Conservation (phyloP, 83 land plant genomes). For the Thuja plicata region DNA sequence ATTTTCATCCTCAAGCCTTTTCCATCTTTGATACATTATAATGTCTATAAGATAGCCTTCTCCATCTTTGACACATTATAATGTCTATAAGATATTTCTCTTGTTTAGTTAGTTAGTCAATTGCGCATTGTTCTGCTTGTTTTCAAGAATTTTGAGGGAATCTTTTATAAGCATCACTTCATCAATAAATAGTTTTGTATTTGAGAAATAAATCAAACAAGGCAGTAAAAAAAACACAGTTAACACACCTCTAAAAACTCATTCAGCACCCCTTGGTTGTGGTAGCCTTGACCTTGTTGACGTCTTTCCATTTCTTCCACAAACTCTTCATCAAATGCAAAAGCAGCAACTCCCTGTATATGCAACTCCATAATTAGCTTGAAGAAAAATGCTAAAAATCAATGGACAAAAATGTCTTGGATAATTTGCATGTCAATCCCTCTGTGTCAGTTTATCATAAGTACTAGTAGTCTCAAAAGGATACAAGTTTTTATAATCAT, state of each 20-base stretch:
- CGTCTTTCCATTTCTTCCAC: conserved; percentile 52
- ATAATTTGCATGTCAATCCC: background rate
- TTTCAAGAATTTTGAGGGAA: background rate
- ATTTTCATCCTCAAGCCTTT: background rate
- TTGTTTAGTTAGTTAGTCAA: background rate
- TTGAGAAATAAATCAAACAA: background rate
- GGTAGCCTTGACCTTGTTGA: conserved; percentile 43
- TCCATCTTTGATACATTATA: background rate
- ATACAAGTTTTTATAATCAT: background rate
- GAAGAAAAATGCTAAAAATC: background rate
- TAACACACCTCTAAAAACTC: conserved; percentile 82
- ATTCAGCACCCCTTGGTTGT: conserved; percentile 79
- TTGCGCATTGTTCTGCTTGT: background rate
- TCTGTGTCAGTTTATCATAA: background rate
- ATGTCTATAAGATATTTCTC: background rate
- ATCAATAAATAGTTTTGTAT: background rate
- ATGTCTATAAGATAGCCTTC: background rate
- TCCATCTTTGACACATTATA: background rate
- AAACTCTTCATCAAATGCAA: conserved; percentile 82
- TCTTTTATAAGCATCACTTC: background rate
- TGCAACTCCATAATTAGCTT: background rate
- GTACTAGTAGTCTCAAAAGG: background rate
- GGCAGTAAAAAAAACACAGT: background rate
- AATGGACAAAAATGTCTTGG: background rate
- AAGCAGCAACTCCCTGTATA: conserved; percentile 86